Percentiles rank a stretch among this genome's conserved stretches.
phyloP scores from a whole-genome alignment of 2,329 filamentous ascomycete species.

The Aspergillus pseudoviridinutans region DNA sequence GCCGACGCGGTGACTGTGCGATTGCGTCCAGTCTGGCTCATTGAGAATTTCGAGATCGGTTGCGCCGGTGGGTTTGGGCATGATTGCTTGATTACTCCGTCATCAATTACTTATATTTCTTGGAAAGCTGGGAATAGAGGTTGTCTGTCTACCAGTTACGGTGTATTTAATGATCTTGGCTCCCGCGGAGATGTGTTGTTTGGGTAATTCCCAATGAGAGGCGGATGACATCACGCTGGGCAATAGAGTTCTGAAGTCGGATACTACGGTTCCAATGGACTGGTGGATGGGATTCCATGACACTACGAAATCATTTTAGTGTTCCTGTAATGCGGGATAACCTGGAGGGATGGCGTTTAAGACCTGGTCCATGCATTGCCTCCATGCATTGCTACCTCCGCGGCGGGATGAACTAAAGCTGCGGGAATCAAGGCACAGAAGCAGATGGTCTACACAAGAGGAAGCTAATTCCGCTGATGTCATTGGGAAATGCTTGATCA shows the following conservation, averaged over 20 bases:
- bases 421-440: background rate
- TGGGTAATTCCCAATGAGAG: background rate
- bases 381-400: background rate
- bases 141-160: too few relatives aligned
- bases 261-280: background rate
- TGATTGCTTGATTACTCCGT: background rate
- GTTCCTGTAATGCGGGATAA: too few relatives aligned
- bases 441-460: too few relatives aligned
- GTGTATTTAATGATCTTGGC: background rate
- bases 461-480: background rate
- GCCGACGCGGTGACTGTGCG: constrained; percentile 40
- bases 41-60: constrained; percentile 37
- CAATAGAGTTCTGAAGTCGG: background rate
- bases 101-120: too few relatives aligned
- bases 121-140: too few relatives aligned
- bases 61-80: constrained; percentile 36
- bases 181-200: background rate
- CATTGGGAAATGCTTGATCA: too few relatives aligned
- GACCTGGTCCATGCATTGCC: background rate
- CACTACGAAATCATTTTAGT: too few relatives aligned
- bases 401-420: background rate
- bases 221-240: background rate
- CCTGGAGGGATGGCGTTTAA: too few relatives aligned
- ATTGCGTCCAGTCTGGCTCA: constrained; percentile 42
- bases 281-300: background rate